Evolutionary conservation across 2,329 filamentous ascomycete species (phyloP), one percentile per base, ranked within the genome.

Genomic region (Ophiostoma triangulosporum): DNA sequence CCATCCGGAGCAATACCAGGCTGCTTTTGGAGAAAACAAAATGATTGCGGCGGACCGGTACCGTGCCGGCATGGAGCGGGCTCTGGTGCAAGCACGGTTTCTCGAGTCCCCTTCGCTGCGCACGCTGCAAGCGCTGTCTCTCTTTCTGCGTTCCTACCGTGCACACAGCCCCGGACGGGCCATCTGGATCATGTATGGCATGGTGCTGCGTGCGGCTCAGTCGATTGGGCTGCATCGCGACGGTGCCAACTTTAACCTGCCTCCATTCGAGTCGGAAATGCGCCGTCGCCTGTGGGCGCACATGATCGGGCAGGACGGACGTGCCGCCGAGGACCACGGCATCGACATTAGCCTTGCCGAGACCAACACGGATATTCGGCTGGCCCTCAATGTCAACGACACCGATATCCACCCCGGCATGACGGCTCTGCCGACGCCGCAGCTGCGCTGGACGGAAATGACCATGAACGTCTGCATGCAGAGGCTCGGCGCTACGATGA

Each of bases 381-480:
- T 75, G 65, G 73, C 75, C 6, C 63, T 74, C 6, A 79, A 79
- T 53, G 63, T 77, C 51, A 73, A 77, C 55, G 76, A 79, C 56
- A 60, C 57, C 27, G 72, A 74, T 38, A 62, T 78, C 3, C 59
- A 64, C 11, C 71, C 73, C 1, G 62, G 64, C n/a, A 73, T 72
- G 68, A 65, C 60, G 6, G 66, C 68, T 0, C 68, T 73, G 15
- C 58, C 59, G 22, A 69, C 72, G 0, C 54, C 66, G 6, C 69
- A 71, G 12, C 64, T 70, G 14, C 70, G 71, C 20, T 77, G 74
- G 62, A 77, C 76, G 1, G 73, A 77, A 48, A 76, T 77, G 69
- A 73, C 74, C 0, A 74, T 78, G 56, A 69, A 68, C 40, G 61
- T 77, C 4, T 69, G 77, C 20, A 66, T 74, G 3, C 73, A 71